Evolutionary conservation across 768 basidiomycete species (phyloP).

Genomic region (Suillus paluster): DNA sequence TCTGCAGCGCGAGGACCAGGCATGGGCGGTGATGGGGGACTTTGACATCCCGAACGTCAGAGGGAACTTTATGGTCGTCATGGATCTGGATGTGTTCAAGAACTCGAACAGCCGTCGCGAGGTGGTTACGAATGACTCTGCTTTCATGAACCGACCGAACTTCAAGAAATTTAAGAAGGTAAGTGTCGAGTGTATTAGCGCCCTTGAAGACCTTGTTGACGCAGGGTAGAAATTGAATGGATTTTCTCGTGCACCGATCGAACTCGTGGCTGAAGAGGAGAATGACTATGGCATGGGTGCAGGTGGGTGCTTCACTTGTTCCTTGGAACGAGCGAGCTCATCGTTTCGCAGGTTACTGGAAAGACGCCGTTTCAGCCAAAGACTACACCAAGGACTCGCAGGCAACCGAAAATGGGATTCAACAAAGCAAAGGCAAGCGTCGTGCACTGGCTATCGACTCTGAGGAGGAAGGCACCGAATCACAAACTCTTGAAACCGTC

Average conservation of each 20-base stretch:
- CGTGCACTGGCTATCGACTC: constrained; percentile 42
- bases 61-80: constrained; percentile 82
- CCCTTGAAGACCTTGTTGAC: neutral
- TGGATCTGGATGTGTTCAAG: constrained; percentile 63
- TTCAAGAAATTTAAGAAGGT: constrained; percentile 85
- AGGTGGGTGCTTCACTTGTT: constrained; percentile 39
- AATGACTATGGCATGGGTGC: constrained; percentile 60
- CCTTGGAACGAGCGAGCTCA: constrained; percentile 8
- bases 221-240: constrained; percentile 31
- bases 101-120: constrained; percentile 22
- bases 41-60: constrained; percentile 65
- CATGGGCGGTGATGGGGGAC: constrained; percentile 65
- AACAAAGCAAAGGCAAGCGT: constrained; percentile 19
- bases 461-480: constrained; percentile 37
- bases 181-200: constrained; percentile 13
- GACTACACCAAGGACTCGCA: constrained; percentile 26
- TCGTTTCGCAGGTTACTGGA: constrained; percentile 58
- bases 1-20: constrained; percentile 49
- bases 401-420: constrained; percentile 10
- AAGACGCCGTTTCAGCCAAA: constrained; percentile 34
- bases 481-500: constrained; percentile 17
- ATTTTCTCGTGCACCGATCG: constrained; percentile 43
- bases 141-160: constrained; percentile 50
- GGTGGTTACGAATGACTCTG: constrained; percentile 38
- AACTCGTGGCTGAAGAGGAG: constrained; percentile 54